A percentile compares a stretch with the other conserved stretches of the same genome.
phyloP scores from a whole-genome alignment of 768 basidiomycete species.

The Nidularia sp. region DNA sequence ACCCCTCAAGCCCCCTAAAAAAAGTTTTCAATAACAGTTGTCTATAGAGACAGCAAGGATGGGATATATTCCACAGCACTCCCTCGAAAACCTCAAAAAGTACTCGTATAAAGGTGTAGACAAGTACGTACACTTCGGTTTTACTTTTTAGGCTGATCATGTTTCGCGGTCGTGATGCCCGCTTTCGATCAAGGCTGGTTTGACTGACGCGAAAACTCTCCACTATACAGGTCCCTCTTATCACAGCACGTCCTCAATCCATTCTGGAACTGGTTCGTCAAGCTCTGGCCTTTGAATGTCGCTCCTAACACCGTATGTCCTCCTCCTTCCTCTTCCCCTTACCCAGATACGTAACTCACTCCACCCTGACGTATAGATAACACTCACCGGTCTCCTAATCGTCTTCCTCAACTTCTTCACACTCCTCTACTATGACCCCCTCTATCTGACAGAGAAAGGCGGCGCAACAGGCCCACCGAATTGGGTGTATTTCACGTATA shows the following conservation, averaged over 20 bases:
- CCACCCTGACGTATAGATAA: conserved; percentile 56
- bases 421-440: conserved; percentile 79
- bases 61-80: conserved; percentile 51
- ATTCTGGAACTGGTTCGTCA: conserved; percentile 92
- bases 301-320: conserved; percentile 83
- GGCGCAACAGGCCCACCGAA: conserved; percentile 60
- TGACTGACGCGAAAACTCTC: neutral
- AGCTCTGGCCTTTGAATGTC: conserved; percentile 76
- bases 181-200: neutral
- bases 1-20: too few relatives aligned
- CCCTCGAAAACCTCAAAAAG: conserved; percentile 57
- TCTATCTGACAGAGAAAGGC: conserved; percentile 65
- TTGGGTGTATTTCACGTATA: conserved; percentile 91
- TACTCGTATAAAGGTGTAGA: conserved; percentile 72
- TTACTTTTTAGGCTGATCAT: neutral
- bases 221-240: conserved; percentile 57
- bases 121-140: conserved; percentile 37
- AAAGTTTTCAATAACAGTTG: too few relatives aligned
- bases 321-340: neutral
- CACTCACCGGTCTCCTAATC: conserved; percentile 76
- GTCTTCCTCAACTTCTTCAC: conserved; percentile 84
- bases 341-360: neutral
- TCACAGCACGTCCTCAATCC: conserved; percentile 76
- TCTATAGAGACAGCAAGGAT: conserved; percentile 18
- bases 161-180: neutral